phyloP scores from a whole-genome alignment of 148 eudicot species.

The Camellia japonica region DNA sequence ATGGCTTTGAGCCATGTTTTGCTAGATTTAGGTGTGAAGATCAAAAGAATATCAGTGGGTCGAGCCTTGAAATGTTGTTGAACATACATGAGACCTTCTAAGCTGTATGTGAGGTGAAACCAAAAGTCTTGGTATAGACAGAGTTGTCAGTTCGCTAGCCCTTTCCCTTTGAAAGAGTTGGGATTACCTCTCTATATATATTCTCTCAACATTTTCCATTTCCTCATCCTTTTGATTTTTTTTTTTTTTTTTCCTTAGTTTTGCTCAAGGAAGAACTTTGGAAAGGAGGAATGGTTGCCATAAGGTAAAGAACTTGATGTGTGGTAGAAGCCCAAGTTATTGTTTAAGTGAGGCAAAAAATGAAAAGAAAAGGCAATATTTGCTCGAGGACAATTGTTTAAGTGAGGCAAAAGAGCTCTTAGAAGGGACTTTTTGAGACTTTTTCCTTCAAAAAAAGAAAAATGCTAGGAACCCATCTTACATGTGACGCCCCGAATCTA shows the following conservation, averaged over 20 bases:
- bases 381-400: no score
- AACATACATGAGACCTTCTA: background rate
- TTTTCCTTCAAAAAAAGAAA: no score
- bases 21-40: background rate
- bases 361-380: no score
- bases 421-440: no score
- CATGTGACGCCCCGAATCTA: no score
- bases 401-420: no score
- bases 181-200: background rate
- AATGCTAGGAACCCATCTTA: no score
- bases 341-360: no score
- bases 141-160: background rate
- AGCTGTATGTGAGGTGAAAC: background rate
- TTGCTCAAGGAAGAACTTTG: background rate
- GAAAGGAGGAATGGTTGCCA: background rate
- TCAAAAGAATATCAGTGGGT: background rate
- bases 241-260: no score
- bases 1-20: slow-evolving; percentile 6
- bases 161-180: background rate
- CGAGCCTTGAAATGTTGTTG: background rate
- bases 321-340: no score
- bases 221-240: no score
- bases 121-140: background rate
- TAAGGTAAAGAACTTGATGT: no score
- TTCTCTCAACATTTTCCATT: background rate